Percentiles rank a stretch among this genome's conserved stretches.
These are phyloP conservation scores for Podospora didyma DNA, from an alignment of 495 filamentous ascomycete genomes.

Conservation along the genomic window DNA sequence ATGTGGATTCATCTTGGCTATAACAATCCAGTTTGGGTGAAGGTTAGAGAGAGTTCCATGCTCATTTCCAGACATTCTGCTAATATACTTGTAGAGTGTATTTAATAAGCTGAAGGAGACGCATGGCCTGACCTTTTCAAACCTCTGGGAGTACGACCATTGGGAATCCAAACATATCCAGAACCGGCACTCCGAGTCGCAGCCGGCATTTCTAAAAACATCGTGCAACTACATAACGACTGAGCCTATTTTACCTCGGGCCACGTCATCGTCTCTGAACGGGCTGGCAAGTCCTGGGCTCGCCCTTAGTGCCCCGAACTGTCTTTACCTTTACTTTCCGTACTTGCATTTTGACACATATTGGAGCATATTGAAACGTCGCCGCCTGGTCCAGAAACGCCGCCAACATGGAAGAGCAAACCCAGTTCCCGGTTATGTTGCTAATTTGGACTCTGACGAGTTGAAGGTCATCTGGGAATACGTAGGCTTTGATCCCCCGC, in stretches of 20 bases:
- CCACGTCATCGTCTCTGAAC: slow-evolving; percentile 26
- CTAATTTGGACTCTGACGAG: slow-evolving; percentile 50
- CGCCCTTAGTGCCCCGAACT: slow-evolving; percentile 39
- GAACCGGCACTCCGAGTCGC: slow-evolving; percentile 40
- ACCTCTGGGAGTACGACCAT: slow-evolving; percentile 48
- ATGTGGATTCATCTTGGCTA: slow-evolving; percentile 66
- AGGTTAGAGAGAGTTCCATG: slow-evolving; percentile 31
- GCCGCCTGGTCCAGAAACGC: slow-evolving; percentile 53
- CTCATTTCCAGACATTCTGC: slow-evolving; percentile 18
- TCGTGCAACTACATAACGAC: slow-evolving; percentile 42
- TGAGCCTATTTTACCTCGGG: slow-evolving; percentile 28
- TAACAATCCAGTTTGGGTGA: slow-evolving; percentile 64
- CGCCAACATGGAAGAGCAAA: slow-evolving; percentile 53
- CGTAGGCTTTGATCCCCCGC: slow-evolving; percentile 58
- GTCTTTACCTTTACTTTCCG: slow-evolving; percentile 42
- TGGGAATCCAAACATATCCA: slow-evolving; percentile 45
- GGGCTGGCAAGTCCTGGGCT: slow-evolving; percentile 26
- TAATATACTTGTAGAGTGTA: slow-evolving; percentile 29
- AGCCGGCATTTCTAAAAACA: slow-evolving; percentile 44
- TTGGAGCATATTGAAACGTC: slow-evolving; percentile 53
- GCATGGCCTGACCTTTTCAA: slow-evolving; percentile 31
- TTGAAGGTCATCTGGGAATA: slow-evolving; percentile 62
- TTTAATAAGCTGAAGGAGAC: slow-evolving; percentile 35
- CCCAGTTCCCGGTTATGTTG: slow-evolving; percentile 53
- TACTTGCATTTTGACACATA: slow-evolving; percentile 70